phyloP scores from a whole-genome alignment of 83 land plant genomes.

The Diphasiastrum complanatum region DNA sequence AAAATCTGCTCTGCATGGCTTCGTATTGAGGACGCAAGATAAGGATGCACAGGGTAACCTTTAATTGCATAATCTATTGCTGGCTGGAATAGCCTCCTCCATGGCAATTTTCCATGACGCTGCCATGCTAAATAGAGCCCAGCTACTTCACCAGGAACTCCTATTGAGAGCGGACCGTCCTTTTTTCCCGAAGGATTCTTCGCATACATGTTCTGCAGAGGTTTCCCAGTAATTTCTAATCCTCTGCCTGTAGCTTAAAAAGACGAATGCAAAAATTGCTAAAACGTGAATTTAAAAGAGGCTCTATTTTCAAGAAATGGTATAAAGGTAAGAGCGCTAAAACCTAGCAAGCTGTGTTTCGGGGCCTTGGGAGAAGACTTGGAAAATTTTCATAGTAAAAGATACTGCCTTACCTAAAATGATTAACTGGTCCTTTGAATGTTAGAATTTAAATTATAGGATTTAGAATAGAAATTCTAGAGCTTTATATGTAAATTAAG shows the following conservation, averaged over 20 bases:
- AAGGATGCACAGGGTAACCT: slow-evolving; percentile 57
- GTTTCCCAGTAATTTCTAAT: not conserved
- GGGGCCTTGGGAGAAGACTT: too few species aligned
- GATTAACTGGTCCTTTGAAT: too few species aligned
- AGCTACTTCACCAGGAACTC: slow-evolving; percentile 83
- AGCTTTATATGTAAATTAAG: too few species aligned
- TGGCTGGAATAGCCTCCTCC: slow-evolving; percentile 58
- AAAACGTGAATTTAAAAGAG: not conserved
- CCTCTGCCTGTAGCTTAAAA: not conserved
- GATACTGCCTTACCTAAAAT: too few species aligned
- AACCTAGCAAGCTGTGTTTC: too few species aligned
- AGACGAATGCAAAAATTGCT: not conserved
- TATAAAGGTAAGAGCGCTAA: too few species aligned
- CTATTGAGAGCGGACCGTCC: slow-evolving; percentile 58
- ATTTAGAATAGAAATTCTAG: too few species aligned
- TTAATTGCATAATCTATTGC: slow-evolving; percentile 58
- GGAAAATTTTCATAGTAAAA: too few species aligned
- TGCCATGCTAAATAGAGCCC: slow-evolving; percentile 77
- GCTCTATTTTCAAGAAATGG: not conserved
- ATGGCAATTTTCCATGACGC: slow-evolving; percentile 58
- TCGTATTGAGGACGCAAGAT: slow-evolving; percentile 36
- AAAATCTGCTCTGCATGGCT: slow-evolving; percentile 25
- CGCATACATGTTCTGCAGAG: slow-evolving; percentile 70
- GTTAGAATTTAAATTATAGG: too few species aligned
- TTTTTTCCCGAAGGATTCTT: slow-evolving; percentile 37